Conservation (phyloP, 495 filamentous ascomycete genomes). For the Xylaria curta region DNA sequence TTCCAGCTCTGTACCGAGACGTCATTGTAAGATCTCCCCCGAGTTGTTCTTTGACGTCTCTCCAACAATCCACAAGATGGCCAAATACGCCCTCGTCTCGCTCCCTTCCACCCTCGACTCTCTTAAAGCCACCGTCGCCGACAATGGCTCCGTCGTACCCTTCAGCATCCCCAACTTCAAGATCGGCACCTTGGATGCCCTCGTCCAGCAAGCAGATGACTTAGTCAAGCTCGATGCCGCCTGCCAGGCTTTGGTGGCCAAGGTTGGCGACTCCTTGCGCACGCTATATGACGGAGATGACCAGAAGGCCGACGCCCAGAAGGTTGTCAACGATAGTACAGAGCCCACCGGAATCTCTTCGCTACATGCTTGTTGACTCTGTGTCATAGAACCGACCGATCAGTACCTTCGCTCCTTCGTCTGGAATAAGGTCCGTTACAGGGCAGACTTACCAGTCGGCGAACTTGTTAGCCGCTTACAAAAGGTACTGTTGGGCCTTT, state of each 20-base stretch:
- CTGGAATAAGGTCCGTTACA: conserved; percentile 98
- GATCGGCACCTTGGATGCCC: conserved; percentile 92
- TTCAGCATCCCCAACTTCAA: conserved; percentile 94
- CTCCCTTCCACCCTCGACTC: conserved; percentile 66
- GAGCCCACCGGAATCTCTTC: not conserved
- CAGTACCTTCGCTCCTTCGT: conserved; percentile 87
- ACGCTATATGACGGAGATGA: conserved; percentile 83
- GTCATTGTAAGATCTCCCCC: conserved; percentile 25
- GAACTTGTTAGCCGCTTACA: conserved; percentile 86
- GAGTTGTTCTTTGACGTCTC: conserved; percentile 26
- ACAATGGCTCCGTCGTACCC: conserved; percentile 76
- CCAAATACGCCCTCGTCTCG: conserved; percentile 56
- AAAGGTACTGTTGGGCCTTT: conserved; percentile 61
- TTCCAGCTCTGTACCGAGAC: conserved; percentile 19
- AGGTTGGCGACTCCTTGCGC: conserved; percentile 85
- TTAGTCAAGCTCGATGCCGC: conserved; percentile 81
- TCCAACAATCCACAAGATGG: conserved; percentile 29
- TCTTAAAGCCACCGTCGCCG: conserved; percentile 72
- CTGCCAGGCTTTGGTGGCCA: conserved; percentile 83
- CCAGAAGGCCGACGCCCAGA: conserved; percentile 81
- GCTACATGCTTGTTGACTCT: conserved; percentile 10
- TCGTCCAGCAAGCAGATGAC: conserved; percentile 98
- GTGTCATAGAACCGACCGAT: conserved; percentile 79
- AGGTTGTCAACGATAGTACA: conserved; percentile 95
- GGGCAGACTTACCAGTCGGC: conserved; percentile 83